Evolutionary conservation across 163 green algal species (phyloP), one percentile per base, ranked within the genome.

Genomic region (Chlamydomonas reinhardtii): DNA sequence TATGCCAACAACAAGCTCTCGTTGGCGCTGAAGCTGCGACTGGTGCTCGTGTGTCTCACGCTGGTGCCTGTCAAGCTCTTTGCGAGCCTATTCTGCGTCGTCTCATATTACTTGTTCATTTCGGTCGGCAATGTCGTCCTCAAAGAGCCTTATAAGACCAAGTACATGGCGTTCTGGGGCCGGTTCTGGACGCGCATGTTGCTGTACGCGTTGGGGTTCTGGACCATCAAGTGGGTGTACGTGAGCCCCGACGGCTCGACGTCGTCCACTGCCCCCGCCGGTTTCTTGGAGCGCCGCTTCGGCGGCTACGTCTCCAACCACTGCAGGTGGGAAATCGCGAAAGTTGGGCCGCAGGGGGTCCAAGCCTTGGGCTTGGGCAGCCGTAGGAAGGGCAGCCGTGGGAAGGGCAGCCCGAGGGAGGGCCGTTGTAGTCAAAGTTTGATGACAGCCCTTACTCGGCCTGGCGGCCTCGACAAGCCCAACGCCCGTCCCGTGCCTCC

Each of bases 301-400:
- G 82, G 82, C 19, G 37, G 64, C 59, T 80, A 81, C 29, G 59
- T 87, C 4, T 77, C 64, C 71, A 87, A 87, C 71, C 81, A 87
- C 32, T 86, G 79, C 79, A 79, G 69, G 39, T 48, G 39, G 39
- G 79, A 69, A 54, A 3, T 27, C 4, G 4, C 14, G n/a, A n/a
- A n/a, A n/a, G n/a, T n/a, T n/a, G n/a, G n/a, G n/a, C n/a, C n/a
- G n/a, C n/a, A n/a, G n/a, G n/a, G 27, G 17, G 11, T 17, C 25
- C 1, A 4, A 32, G 56, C 56, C 56, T 64, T 8, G 39, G 39
- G 39, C 39, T 48, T 5, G 39, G 39, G 39, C 39, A 48, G 39
- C 39, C 39, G 39, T 48, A 48, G 39, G 39, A n/a, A n/a, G n/a
- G n/a, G n/a, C n/a, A n/a, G n/a, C n/a, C n/a, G n/a, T n/a, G n/a